These are phyloP conservation scores for Cystobasidium pallidum DNA, from an alignment of 1,284 basidiomycete species.

Conservation along the genomic window DNA sequence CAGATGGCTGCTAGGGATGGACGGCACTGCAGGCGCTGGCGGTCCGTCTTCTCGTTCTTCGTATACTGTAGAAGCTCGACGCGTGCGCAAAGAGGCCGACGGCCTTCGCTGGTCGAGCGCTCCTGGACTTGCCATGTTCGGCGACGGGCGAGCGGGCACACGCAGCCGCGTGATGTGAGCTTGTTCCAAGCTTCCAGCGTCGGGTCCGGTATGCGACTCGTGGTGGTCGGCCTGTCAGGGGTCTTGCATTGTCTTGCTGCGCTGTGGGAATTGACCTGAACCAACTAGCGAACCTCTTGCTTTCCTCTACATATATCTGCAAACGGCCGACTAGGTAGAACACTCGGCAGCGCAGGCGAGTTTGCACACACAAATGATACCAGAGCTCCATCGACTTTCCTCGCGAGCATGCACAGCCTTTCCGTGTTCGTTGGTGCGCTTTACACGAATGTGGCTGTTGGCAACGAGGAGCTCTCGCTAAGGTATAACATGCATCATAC, in stretches of 20 bases:
- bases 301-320: too few relatives aligned
- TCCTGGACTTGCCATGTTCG: slow-evolving; percentile 6
- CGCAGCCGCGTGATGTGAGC: not conserved
- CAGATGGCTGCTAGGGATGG: slow-evolving; percentile 26
- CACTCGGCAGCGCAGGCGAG: too few relatives aligned
- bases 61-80: slow-evolving; percentile 37
- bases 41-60: slow-evolving; percentile 15
- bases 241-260: too few relatives aligned
- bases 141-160: not conserved
- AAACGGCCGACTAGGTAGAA: too few relatives aligned
- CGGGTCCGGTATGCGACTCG: not conserved
- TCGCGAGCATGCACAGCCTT: too few relatives aligned
- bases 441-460: too few relatives aligned
- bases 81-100: slow-evolving; percentile 36
- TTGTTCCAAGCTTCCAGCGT: not conserved
- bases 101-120: slow-evolving; percentile 33
- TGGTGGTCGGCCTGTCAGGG: not conserved
- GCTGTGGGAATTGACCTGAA: not conserved
- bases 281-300: too few relatives aligned
- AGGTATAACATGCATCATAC: too few relatives aligned
- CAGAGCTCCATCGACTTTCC: too few relatives aligned
- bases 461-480: too few relatives aligned
- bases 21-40: slow-evolving; percentile 24
- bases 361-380: too few relatives aligned
- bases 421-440: too few relatives aligned